Evolutionary conservation across 73 alveolate species (phyloP).

Genomic region (Stentor coeruleus): DNA sequence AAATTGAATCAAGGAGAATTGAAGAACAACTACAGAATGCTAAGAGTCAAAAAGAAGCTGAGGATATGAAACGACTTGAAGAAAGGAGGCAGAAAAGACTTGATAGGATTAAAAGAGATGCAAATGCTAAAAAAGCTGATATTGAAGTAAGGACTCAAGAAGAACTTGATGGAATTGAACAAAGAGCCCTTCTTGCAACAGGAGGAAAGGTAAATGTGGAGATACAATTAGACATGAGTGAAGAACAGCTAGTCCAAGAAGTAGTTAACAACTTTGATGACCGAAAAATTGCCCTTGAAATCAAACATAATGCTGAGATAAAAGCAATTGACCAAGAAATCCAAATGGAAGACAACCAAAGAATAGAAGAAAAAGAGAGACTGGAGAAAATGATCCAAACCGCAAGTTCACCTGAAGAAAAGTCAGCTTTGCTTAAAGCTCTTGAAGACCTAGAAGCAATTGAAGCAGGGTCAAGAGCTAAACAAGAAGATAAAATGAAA

Average conservation of each 20-base stretch:
- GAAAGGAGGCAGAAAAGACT: constrained; percentile 2
- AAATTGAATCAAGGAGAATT: constrained; percentile 16
- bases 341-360: not conserved
- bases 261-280: not conserved
- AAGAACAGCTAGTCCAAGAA: not conserved
- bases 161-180: constrained; percentile 3
- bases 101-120: not conserved
- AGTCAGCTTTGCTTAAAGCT: not conserved
- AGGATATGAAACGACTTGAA: not conserved
- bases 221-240: not conserved
- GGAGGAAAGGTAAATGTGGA: constrained; percentile 5
- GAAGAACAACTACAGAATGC: constrained; percentile 8
- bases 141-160: constrained; percentile 9
- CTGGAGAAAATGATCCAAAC: not conserved
- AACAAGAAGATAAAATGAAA: not conserved
- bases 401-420: not conserved
- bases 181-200: not conserved
- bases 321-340: not conserved
- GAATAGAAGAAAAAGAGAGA: not conserved
- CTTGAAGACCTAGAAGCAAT: not conserved
- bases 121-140: not conserved
- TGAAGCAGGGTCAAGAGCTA: not conserved
- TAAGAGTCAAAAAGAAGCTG: constrained; percentile 18
- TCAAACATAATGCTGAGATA: not conserved
- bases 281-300: not conserved